phyloP scores from a whole-genome alignment of 2,329 filamentous ascomycete species.

The Colletotrichum orbiculare region DNA sequence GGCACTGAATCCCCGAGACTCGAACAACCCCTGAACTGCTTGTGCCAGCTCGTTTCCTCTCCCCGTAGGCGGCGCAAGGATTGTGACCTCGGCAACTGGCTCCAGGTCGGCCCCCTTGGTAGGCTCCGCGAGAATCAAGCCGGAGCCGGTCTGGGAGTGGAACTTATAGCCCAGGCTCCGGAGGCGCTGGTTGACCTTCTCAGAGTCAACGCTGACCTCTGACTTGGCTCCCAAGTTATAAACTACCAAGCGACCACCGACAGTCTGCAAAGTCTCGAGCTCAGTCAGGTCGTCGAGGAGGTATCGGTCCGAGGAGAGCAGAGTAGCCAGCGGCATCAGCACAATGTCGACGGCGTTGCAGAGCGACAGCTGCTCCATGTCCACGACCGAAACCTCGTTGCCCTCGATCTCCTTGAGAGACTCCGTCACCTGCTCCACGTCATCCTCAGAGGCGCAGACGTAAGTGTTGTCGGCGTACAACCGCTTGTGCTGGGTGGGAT shows the following conservation, averaged over 20 bases:
- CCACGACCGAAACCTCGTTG: conserved; percentile 8
- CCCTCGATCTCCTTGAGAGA: background rate
- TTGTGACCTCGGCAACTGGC: conserved; percentile 3
- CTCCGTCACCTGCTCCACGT: background rate
- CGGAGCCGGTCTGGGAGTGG: conserved; percentile 7
- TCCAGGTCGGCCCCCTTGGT: background rate
- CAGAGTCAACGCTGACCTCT: background rate
- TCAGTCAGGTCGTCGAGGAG: conserved; percentile 17
- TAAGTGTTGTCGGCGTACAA: conserved; percentile 26
- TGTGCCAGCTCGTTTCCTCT: background rate
- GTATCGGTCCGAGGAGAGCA: conserved; percentile 13
- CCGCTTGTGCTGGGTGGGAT: conserved; percentile 7
- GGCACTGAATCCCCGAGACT: background rate
- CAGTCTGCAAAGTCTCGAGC: conserved; percentile 4
- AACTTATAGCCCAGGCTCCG: conserved; percentile 6
- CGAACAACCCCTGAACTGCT: background rate
- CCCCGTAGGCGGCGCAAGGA: background rate
- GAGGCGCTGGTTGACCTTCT: background rate
- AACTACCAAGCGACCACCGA: background rate
- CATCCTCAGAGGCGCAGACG: conserved; percentile 16
- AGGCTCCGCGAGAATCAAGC: conserved; percentile 16
- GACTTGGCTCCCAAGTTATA: background rate
- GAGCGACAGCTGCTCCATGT: conserved; percentile 20
- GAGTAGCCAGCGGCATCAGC: background rate
- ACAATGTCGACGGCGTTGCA: conserved; percentile 13